phyloP scores from a whole-genome alignment of 768 basidiomycete species.

The Lentinula aciculospora region DNA sequence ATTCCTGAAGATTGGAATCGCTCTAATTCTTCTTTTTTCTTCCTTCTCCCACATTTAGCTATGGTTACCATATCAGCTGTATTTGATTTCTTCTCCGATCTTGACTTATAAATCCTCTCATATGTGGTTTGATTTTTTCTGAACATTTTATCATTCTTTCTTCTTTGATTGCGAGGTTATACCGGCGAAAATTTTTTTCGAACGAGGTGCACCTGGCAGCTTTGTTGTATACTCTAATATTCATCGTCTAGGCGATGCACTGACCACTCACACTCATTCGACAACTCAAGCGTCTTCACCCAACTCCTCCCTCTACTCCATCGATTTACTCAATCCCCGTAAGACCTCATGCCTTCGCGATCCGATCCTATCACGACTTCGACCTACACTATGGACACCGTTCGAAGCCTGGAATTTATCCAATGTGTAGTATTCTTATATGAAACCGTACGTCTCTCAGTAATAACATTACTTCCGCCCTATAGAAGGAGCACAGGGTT shows the following conservation, averaged over 20 bases:
- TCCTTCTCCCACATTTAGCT: neutral
- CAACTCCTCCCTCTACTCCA: neutral
- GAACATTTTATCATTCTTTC: neutral
- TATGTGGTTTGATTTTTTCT: neutral
- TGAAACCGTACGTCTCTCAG: neutral
- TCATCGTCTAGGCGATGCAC: conserved; percentile 1
- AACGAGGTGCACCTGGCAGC: neutral
- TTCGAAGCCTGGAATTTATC: neutral
- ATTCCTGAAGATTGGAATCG: neutral
- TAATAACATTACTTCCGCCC: neutral
- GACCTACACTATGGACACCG: neutral
- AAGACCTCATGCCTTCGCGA: neutral
- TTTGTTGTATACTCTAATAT: conserved; percentile 1
- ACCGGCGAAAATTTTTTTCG: neutral
- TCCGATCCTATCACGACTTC: neutral
- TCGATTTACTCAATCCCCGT: neutral
- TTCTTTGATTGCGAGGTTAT: neutral
- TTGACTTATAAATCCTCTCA: conserved; percentile 6
- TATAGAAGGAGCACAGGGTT: conserved; percentile 4
- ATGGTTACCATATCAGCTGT: conserved; percentile 1
- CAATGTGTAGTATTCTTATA: neutral
- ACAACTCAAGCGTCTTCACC: neutral
- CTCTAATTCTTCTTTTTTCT: neutral
- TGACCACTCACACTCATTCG: conserved; percentile 1
- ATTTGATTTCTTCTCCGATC: conserved; percentile 4